Evolutionary conservation across 441 rosid species (phyloP), one percentile per base, ranked within the genome.

Genomic region (Pelargonium myrrhifolium): DNA sequence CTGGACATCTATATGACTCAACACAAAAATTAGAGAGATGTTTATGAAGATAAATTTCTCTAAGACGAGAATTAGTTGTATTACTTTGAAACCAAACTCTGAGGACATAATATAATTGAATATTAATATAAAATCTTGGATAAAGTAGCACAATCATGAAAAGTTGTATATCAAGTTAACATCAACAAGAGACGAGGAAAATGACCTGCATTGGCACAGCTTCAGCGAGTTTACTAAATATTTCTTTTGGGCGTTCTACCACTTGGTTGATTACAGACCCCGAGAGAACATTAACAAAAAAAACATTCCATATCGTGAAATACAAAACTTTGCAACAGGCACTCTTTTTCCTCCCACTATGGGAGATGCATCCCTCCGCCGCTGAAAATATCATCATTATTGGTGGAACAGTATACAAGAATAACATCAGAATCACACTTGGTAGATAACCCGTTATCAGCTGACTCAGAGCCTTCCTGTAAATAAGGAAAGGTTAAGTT

Each of bases 231-330:
- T 80, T 75, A 20, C 62, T 71, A 42, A 97, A 90, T 72, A 89
- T 47, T 71, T 84, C 88, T 72, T 76, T 86, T 49, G 93, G 84
- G 65, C 89, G 76, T 76, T 83, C 78, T 75, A 37, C 80, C 66
- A 89, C 45, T 70, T 80, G 87, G 68, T 75, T 76, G 49, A 93
- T 88, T 61, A 91, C 71, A 42, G 96, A 85, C n/a, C 97, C 97
- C 1, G 99, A 85, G 15, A 93, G 75, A 67, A 88, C 83, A 68
- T 91, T 93, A 68, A 88, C 81, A 42, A 91, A 89, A 83, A 93
- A 93, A 64, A 93, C 93, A 74, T 93, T 91, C 99, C 93, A 93
- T 72, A 93, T 87, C 37, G 84, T 89, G 87, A 93, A 93, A 83
- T 79, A 84, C 74, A 88, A 73, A 53, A 91, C 82, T 77, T 89